These are phyloP conservation scores for Vanrija sp. DNA, from an alignment of 1,284 basidiomycete genomes.

Conservation along the genomic window DNA sequence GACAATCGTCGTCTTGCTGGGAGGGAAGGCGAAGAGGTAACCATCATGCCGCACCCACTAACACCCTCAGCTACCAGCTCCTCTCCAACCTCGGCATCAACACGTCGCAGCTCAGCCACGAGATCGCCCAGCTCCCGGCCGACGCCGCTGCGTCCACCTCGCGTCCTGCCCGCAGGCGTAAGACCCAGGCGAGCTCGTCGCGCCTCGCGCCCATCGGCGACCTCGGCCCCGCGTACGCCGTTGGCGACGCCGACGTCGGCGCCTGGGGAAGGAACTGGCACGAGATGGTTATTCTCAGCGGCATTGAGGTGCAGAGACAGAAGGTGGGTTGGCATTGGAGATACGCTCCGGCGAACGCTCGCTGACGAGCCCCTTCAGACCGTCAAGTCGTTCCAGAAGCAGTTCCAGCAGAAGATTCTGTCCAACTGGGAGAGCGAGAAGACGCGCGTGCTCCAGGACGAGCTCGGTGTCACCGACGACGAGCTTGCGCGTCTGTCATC, in stretches of 20 bases:
- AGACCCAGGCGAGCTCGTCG: slow-evolving; percentile 1
- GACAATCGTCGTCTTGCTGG: too few species aligned
- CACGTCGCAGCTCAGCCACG: slow-evolving; percentile 40
- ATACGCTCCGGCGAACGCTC: background rate
- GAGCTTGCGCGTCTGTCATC: slow-evolving; percentile 31
- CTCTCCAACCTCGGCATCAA: slow-evolving; percentile 46
- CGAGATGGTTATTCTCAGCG: slow-evolving; percentile 45
- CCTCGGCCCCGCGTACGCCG: slow-evolving; percentile 29
- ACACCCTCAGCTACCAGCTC: slow-evolving; percentile 26
- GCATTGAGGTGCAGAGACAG: slow-evolving; percentile 44
- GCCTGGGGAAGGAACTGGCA: slow-evolving; percentile 47
- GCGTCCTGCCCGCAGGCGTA: slow-evolving; percentile 21
- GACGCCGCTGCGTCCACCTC: slow-evolving; percentile 12
- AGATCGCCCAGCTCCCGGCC: slow-evolving; percentile 35
- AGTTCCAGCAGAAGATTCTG: slow-evolving; percentile 42
- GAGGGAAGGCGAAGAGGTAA: too few species aligned
- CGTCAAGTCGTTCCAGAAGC: slow-evolving; percentile 41
- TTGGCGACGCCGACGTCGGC: slow-evolving; percentile 36
- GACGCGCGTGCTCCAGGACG: slow-evolving; percentile 41
- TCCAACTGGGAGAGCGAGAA: slow-evolving; percentile 45
- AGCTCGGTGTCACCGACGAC: slow-evolving; percentile 46
- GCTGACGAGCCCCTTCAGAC: slow-evolving; percentile 23
- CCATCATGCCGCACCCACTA: background rate
- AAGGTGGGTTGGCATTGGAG: slow-evolving; percentile 24
- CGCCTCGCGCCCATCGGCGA: slow-evolving; percentile 26